phyloP scores from a whole-genome alignment of 1,284 basidiomycete genomes.

The Melanopsichium pennsylvanicum region DNA sequence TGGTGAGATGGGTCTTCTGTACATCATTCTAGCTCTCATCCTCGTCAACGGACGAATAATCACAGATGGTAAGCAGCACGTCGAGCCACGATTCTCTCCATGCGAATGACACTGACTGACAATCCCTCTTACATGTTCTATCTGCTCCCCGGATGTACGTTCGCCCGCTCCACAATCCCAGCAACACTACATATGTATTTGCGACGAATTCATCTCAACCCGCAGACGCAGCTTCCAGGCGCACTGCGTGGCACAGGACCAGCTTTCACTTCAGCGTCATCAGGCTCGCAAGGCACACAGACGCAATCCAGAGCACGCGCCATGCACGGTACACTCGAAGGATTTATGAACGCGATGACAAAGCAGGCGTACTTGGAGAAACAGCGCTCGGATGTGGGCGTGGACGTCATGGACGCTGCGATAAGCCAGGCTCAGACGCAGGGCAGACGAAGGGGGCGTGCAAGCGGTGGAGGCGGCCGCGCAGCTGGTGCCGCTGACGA shows the following conservation, averaged over 20 bases:
- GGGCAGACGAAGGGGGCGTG: conserved; percentile 17
- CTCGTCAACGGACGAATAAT: conserved; percentile 63
- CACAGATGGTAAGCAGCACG: conserved; percentile 55
- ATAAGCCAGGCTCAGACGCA: conserved; percentile 22
- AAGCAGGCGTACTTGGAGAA: conserved; percentile 63
- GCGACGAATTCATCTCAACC: conserved; percentile 23
- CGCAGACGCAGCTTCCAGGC: conserved; percentile 21
- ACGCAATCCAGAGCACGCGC: conserved; percentile 28
- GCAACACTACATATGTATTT: conserved; percentile 33
- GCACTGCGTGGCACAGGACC: conserved; percentile 31
- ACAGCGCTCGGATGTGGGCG: conserved; percentile 25
- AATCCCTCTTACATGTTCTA: not conserved
- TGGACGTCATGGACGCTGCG: conserved; percentile 21
- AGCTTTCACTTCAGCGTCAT: not conserved
- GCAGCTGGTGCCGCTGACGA: conserved; percentile 37
- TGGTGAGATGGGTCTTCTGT: conserved; percentile 60
- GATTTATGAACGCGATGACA: conserved; percentile 41
- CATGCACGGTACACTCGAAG: conserved; percentile 39
- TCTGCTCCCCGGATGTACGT: too few species aligned
- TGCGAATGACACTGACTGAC: not conserved
- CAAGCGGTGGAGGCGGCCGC: conserved; percentile 8
- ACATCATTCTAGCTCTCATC: conserved; percentile 61
- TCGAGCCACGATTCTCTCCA: not conserved
- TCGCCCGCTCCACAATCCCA: not conserved
- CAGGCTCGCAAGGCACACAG: conserved; percentile 34